Evolutionary conservation across 805 yeast species (phyloP).

Genomic region (Sugiyamaella smithiae): DNA sequence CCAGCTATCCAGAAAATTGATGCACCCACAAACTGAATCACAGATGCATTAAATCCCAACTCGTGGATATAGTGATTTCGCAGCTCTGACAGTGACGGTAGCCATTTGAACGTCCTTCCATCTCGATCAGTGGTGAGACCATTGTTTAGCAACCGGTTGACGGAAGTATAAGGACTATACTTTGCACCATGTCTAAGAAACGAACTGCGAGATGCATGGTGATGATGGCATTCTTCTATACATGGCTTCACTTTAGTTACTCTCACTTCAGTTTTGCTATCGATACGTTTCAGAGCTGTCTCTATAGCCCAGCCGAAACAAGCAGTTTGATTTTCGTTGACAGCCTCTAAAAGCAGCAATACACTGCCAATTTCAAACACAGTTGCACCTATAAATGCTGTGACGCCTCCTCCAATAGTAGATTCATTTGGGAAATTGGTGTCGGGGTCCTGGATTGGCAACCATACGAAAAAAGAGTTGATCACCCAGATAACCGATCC

Average conservation of each 20-base stretch:
- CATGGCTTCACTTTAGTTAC: background rate
- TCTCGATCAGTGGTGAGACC: background rate
- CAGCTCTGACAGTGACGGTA: constrained; percentile 13
- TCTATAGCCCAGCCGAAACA: constrained; percentile 21
- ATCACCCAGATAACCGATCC: constrained; percentile 22
- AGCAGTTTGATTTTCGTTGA: constrained; percentile 16
- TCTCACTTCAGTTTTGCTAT: background rate
- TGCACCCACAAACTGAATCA: constrained; percentile 15
- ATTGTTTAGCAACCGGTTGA: background rate
- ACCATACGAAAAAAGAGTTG: constrained; percentile 20
- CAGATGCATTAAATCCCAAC: constrained; percentile 16
- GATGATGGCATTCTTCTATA: constrained; percentile 10
- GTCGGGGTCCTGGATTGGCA: constrained; percentile 15
- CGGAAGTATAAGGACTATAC: background rate
- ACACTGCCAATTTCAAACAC: constrained; percentile 20
- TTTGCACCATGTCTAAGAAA: background rate
- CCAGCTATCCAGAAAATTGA: constrained; percentile 19
- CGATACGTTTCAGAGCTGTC: background rate
- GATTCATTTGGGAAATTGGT: constrained; percentile 15
- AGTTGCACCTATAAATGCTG: constrained; percentile 21
- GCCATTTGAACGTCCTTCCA: constrained; percentile 12
- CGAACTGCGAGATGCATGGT: constrained; percentile 5
- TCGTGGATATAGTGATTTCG: constrained; percentile 13
- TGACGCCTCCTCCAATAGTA: constrained; percentile 16
- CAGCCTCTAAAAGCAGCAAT: constrained; percentile 18